Evolutionary conservation across 441 rosid genomes (phyloP), one percentile per base, ranked within the genome.

Genomic region (Viola pubescens): DNA sequence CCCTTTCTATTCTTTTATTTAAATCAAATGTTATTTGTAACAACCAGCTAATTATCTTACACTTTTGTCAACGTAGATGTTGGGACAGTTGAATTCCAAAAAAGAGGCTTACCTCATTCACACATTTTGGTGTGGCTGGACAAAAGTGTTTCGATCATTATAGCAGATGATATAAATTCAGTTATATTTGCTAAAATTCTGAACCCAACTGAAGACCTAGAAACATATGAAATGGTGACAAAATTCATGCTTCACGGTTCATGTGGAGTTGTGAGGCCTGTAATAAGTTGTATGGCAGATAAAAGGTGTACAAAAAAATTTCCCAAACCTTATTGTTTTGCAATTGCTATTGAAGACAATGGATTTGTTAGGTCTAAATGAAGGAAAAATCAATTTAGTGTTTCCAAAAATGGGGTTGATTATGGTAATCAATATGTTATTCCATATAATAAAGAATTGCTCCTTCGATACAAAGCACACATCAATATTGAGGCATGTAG

Each of bases 241-340:
- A 26, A 60, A 13, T 59, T 52, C n/a, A 70, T 70, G 73, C 42
- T 61, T 0, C 69, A 64, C 39, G 66, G 61, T 0, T 68, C 72
- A 10, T 76, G 72, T 42, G 58, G 67, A 0, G 1, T 1, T 5
- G 6, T 6, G 0, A 8, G 11, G 9, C 9, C 2, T 3, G 3
- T 4, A 4, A 9, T 37, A 2, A 52, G 47, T 0, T 71, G 65
- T 1, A 62, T 58, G 62, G 13, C 13, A 4, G 5, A 49, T 9
- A 4, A 11, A 1, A 39, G 8, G 9, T 64, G 68, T 2, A 8
- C 43, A 0, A 55, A 59, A 58, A 14, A 12, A 7, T 10, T 9
- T 0, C 3, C 0, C 3, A 38, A 4, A 72, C 65, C 0, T n/a
- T n/a, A n/a, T n/a, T n/a, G n/a, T n/a, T n/a, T n/a, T n/a, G n/a